A percentile compares a stretch with the other conserved stretches of the same genome.
These are phyloP conservation scores for Ligustrum vulgare DNA, from an alignment of 257 asterid species.

Conservation along the genomic window DNA sequence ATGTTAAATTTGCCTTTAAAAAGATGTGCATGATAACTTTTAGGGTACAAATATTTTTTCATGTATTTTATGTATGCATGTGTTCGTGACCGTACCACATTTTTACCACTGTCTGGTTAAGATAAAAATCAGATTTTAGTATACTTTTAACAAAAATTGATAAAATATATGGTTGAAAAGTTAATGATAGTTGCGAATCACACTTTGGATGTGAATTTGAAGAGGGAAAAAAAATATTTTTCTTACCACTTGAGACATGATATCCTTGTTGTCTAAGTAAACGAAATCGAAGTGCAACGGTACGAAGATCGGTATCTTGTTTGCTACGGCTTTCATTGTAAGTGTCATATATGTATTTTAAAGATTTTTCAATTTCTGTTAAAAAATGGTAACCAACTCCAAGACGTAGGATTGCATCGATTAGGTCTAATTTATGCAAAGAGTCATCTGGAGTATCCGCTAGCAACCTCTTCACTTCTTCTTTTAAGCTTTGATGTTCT, in stretches of 20 bases:
- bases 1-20: not conserved
- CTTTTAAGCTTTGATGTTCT: not conserved
- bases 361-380: not conserved
- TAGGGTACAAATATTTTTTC: no score
- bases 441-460: not conserved
- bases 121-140: no score
- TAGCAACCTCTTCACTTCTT: constrained; percentile 11
- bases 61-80: no score
- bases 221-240: no score
- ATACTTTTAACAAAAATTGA: no score
- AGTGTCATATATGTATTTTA: not conserved
- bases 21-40: no score
- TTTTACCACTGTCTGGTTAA: no score
- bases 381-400: constrained; percentile 14
- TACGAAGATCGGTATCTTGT: not conserved
- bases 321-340: not conserved
- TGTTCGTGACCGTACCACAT: no score
- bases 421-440: not conserved
- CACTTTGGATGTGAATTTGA: no score
- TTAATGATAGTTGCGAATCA: no score
- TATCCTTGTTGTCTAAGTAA: not conserved
- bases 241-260: not conserved
- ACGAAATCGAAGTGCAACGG: constrained; percentile 10
- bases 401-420: constrained; percentile 13
- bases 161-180: no score